A percentile compares a stretch with the other conserved stretches of the same genome.
phyloP scores from a whole-genome alignment of 306 rosid genomes.

The Cicer yamashitae region DNA sequence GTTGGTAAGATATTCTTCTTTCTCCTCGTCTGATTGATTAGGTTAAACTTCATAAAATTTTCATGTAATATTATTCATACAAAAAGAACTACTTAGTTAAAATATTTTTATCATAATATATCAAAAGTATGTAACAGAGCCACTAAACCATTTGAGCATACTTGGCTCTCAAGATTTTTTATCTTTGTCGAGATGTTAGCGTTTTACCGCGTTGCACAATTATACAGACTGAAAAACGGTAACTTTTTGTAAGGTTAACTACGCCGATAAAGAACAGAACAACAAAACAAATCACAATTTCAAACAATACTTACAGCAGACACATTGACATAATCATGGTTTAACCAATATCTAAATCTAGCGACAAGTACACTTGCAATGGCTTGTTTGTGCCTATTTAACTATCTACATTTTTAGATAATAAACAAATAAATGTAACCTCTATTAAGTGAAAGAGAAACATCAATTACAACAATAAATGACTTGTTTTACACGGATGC shows the following conservation, averaged over 20 bases:
- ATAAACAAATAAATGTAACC: not conserved
- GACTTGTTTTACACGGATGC: not conserved
- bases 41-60: no score
- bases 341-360: slow-evolving; percentile 11
- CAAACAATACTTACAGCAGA: not conserved
- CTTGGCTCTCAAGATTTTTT: no score
- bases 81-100: no score
- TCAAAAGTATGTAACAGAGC: no score
- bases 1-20: no score
- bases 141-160: no score
- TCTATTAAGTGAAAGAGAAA: not conserved
- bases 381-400: not conserved
- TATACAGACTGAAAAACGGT: no score
- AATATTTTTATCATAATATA: no score
- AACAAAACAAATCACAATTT: not conserved
- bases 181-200: no score
- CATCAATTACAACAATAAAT: not conserved
- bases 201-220: no score
- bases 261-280: not conserved
- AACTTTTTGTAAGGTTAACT: not conserved
- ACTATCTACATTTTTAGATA: slow-evolving; percentile 10
- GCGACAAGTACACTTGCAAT: not conserved
- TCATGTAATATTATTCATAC: no score
- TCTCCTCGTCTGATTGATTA: no score
- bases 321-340: slow-evolving; percentile 5